Percentiles rank a stretch among this genome's conserved stretches.
Conservation (phyloP, 768 basidiomycete genomes). For the Amyloporia xantha region DNA sequence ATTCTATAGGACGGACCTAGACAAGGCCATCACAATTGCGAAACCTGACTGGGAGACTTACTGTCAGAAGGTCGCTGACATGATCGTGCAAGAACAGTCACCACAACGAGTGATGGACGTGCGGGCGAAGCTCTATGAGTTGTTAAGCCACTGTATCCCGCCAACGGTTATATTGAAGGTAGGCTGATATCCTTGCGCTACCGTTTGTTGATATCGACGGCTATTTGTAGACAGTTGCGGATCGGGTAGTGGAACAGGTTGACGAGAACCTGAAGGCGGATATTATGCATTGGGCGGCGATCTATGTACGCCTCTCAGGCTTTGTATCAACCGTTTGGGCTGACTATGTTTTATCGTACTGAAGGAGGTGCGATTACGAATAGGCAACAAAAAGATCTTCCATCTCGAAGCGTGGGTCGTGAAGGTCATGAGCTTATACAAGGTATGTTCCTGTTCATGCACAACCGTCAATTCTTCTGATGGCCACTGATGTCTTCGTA, state of each 20-base stretch:
- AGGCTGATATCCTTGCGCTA: constrained; percentile 17
- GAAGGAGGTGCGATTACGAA: constrained; percentile 88
- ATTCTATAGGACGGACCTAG: constrained; percentile 64
- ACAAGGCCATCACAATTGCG: constrained; percentile 73
- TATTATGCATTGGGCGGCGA: constrained; percentile 96
- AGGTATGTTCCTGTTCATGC: constrained; percentile 55
- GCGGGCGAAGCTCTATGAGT: constrained; percentile 87
- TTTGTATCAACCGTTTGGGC: no score
- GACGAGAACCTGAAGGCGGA: constrained; percentile 89
- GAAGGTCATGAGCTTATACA: constrained; percentile 89
- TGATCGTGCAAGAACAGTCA: constrained; percentile 85
- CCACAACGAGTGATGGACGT: constrained; percentile 90
- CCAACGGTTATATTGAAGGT: constrained; percentile 90
- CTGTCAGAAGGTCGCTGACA: constrained; percentile 84
- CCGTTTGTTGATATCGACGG: background rate
- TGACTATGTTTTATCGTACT: no score
- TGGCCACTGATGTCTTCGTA: background rate
- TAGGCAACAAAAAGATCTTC: constrained; percentile 89
- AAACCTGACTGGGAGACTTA: constrained; percentile 99
- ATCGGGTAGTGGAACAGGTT: constrained; percentile 77
- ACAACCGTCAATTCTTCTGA: background rate
- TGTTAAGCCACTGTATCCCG: constrained; percentile 95
- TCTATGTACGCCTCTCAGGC: constrained; percentile 46
- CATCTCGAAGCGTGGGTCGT: constrained; percentile 98
- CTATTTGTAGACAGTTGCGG: constrained; percentile 72